Percentiles rank a stretch among this genome's conserved stretches.
Conservation (phyloP, 1,139 yeast species). For the Candida glucosophila region DNA sequence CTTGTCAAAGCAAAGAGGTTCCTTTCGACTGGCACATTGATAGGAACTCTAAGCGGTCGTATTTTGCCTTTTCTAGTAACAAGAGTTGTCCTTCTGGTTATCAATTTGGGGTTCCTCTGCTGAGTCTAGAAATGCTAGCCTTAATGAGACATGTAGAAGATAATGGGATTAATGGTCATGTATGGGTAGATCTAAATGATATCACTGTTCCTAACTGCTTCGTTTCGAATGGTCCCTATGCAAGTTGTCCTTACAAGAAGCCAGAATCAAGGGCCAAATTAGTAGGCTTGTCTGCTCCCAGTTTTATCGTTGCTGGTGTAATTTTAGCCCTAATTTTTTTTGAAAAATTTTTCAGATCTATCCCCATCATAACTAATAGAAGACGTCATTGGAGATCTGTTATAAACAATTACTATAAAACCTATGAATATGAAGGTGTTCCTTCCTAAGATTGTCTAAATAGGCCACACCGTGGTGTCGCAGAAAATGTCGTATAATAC, state of each 20-base stretch:
- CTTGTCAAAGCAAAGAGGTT: constrained; percentile 42
- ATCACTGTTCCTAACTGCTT: constrained; percentile 69
- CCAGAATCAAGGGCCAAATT: constrained; percentile 49
- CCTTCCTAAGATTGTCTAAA: constrained; percentile 18
- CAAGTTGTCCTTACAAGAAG: constrained; percentile 68
- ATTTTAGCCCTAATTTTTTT: constrained; percentile 33
- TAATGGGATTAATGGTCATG: constrained; percentile 17
- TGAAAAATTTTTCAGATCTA: constrained; percentile 24
- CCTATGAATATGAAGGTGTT: constrained; percentile 37
- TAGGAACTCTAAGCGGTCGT: constrained; percentile 22
- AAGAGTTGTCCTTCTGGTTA: constrained; percentile 44
- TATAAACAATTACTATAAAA: constrained; percentile 27
- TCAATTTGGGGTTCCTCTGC: constrained; percentile 49
- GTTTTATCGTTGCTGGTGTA: constrained; percentile 47
- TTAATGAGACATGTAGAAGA: constrained; percentile 15
- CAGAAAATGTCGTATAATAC: constrained; percentile 2
- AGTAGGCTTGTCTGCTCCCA: constrained; percentile 58
- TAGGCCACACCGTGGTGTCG: neutral
- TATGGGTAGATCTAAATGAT: constrained; percentile 85
- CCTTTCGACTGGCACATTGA: constrained; percentile 43
- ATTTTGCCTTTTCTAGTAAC: constrained; percentile 39
- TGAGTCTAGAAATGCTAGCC: constrained; percentile 30
- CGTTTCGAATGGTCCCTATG: constrained; percentile 77
- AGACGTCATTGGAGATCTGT: constrained; percentile 32
- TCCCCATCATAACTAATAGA: constrained; percentile 35